Evolutionary conservation across 208 protist genomes (phyloP).

Genomic region (Balamuthia mandrillaris): DNA sequence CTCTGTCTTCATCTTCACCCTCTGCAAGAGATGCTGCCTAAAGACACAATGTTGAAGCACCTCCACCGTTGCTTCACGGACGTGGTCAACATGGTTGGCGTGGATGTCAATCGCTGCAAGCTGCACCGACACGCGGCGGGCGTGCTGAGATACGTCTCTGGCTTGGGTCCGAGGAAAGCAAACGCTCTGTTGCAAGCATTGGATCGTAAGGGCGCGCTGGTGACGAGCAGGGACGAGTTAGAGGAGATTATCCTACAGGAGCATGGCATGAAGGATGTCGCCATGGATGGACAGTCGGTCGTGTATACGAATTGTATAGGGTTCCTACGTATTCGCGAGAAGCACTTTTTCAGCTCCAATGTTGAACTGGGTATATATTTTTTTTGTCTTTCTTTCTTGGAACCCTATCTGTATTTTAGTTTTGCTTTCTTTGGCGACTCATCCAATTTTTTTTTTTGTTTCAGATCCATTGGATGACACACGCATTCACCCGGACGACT

Average conservation of each 20-base stretch:
- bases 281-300: neutral
- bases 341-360: neutral
- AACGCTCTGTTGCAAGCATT: conserved; percentile 47
- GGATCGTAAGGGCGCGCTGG: neutral
- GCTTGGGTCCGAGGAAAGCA: conserved; percentile 61
- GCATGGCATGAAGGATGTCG: neutral
- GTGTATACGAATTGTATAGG: conserved; percentile 61
- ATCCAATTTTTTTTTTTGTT: too few species aligned
- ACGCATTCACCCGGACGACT: conserved; percentile 58
- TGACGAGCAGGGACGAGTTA: too few species aligned
- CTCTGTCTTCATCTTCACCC: conserved; percentile 12
- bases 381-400: too few species aligned
- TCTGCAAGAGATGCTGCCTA: neutral
- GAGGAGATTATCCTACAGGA: neutral
- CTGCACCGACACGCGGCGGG: neutral
- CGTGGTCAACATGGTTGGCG: conserved; percentile 58
- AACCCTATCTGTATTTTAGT: too few species aligned
- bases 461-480: conserved; percentile 54
- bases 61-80: conserved; percentile 34
- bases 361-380: neutral
- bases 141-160: conserved; percentile 46
- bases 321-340: conserved; percentile 46
- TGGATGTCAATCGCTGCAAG: conserved; percentile 60
- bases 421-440: too few species aligned
- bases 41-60: neutral